phyloP scores from a whole-genome alignment of 441 rosid genomes.

The Pelargonium myrrhifolium region DNA sequence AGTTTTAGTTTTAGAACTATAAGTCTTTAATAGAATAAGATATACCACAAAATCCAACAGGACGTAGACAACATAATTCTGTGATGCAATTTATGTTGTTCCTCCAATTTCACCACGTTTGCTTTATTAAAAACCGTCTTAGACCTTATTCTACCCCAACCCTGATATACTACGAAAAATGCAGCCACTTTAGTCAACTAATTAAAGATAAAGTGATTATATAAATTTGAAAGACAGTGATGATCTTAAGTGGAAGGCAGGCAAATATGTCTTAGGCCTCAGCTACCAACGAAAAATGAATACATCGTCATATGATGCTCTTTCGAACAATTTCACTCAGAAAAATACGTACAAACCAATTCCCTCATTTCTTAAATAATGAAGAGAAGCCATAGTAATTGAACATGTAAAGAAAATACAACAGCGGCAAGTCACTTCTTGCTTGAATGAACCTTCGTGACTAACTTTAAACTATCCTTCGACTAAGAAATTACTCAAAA shows the following conservation, averaged over 20 bases:
- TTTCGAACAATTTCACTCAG: not conserved
- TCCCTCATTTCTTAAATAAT: not conserved
- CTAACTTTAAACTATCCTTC: not conserved
- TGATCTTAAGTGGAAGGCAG: not conserved
- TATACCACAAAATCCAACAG: not conserved
- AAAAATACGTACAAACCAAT: not conserved
- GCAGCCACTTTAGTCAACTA: not conserved
- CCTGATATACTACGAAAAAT: not conserved
- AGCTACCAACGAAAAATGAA: not conserved
- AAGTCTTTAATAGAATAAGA: not conserved
- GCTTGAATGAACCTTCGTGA: conserved; percentile 1
- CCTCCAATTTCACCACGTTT: not conserved
- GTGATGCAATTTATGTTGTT: not conserved
- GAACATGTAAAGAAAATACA: not conserved
- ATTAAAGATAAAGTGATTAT: not conserved
- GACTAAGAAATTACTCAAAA: not conserved
- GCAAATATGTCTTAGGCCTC: not conserved
- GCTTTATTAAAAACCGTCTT: not conserved
- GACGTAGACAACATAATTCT: not conserved
- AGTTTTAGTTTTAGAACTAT: not conserved
- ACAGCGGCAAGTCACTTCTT: not conserved
- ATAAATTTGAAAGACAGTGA: not conserved
- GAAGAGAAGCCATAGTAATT: not conserved
- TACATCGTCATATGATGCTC: not conserved
- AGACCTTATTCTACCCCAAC: not conserved